These are phyloP conservation scores for Cornus controversa DNA, from an alignment of 148 eudicot genomes.

Conservation along the genomic window DNA sequence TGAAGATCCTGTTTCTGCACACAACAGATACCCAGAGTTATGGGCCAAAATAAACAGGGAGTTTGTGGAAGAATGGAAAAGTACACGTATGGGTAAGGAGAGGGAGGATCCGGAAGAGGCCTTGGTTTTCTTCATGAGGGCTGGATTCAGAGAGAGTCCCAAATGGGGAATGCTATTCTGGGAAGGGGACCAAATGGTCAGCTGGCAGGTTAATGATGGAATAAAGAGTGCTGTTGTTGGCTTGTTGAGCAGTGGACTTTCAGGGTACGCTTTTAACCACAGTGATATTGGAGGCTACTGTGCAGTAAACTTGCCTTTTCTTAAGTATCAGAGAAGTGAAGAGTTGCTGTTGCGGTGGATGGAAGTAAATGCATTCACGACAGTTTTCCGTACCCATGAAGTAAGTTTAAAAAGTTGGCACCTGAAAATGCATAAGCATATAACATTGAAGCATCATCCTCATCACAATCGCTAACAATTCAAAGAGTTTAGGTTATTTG, in stretches of 20 bases:
- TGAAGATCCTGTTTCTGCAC: slow-evolving; percentile 96
- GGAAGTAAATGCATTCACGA: slow-evolving; percentile 90
- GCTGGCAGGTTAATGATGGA: slow-evolving; percentile 97
- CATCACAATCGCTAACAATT: background rate
- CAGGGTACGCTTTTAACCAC: slow-evolving; percentile 91
- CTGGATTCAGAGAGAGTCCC: slow-evolving; percentile 87
- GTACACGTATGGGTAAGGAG: slow-evolving; percentile 36
- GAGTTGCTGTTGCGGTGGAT: slow-evolving; percentile 95
- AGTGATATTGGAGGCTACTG: slow-evolving; percentile 99
- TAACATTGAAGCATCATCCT: background rate
- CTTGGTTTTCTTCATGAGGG: slow-evolving; percentile 96
- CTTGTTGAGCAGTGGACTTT: slow-evolving; percentile 81
- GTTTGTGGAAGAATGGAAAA: slow-evolving; percentile 87
- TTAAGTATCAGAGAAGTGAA: slow-evolving; percentile 80
- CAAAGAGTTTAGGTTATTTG: background rate
- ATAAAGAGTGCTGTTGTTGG: slow-evolving; percentile 94
- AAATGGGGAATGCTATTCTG: slow-evolving; percentile 98
- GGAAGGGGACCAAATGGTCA: slow-evolving; percentile 99
- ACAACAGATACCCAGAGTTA: slow-evolving; percentile 90
- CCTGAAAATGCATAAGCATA: background rate
- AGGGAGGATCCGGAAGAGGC: slow-evolving; percentile 62
- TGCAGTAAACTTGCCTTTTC: slow-evolving; percentile 78
- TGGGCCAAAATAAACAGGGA: slow-evolving; percentile 94
- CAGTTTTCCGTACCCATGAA: slow-evolving; percentile 93
- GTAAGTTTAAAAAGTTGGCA: slow-evolving; percentile 39